Evolutionary conservation across 148 eudicot genomes (phyloP).

Genomic region (Euryodendron excelsum): DNA sequence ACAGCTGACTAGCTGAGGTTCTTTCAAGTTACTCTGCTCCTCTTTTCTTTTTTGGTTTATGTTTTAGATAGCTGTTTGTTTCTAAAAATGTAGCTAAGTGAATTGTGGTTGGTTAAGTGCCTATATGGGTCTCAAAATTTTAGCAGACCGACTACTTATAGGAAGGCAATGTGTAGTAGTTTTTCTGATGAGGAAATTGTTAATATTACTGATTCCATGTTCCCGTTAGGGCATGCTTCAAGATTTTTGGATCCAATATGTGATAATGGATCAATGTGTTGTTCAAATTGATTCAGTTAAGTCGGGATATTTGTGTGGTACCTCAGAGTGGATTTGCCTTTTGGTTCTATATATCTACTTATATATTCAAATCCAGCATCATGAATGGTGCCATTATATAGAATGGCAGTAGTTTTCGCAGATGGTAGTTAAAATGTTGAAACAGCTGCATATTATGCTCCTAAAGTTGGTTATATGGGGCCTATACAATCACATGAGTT

Average conservation of each 20-base stretch:
- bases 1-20: not conserved
- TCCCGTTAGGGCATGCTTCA: not conserved
- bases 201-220: not conserved
- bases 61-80: not conserved
- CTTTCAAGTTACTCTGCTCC: not conserved
- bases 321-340: not conserved
- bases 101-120: conserved; percentile 9
- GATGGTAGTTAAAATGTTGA: not conserved
- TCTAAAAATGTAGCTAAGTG: not conserved
- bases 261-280: not conserved
- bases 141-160: not conserved
- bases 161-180: conserved; percentile 2
- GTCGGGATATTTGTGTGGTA: not conserved
- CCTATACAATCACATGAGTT: not conserved
- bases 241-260: not conserved
- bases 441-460: not conserved
- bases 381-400: not conserved
- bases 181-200: not conserved
- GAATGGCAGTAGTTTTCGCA: not conserved
- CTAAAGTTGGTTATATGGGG: not conserved
- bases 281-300: not conserved
- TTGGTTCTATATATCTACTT: not conserved
- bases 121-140: not conserved
- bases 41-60: not conserved
- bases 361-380: too few relatives aligned